Base-by-base conservation (phyloP, 2,329 filamentous ascomycete genomes). In the Cladophialophora carrionii region DNA sequence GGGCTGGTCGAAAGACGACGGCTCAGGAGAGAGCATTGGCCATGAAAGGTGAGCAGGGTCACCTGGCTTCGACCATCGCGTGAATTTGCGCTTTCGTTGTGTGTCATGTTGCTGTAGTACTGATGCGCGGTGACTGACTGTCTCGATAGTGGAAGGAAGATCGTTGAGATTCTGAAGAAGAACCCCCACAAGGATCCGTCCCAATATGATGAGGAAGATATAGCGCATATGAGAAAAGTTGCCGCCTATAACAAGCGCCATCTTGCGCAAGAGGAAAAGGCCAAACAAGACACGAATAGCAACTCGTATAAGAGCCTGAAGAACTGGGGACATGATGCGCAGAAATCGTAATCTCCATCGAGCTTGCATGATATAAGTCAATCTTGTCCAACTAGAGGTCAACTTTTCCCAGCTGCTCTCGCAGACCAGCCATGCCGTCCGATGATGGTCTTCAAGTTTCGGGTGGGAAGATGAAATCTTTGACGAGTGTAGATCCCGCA, bases 401-500 rank as follows among this genome's bases (percentile, higher is more conserved):
- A 29, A 51, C 7, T 51, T 20, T 2, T 51, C 20, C 48, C 24
- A 24, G 24, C 8, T 51, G 48, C 24, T 22, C 14, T 51, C 2
- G 24, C 22, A 12, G 24, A 29, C 22, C 5, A 20, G 52, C 29
- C 29, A 34, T 17, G 7, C n/a, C 37, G 17, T 43, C 17, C 37
- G 37, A n/a, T n/a, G 1, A n/a, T n/a, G 37, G 37, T n/a, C 29
- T 29, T 62, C 58, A 62, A 82, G 52, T 37, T 24, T 67, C 63
- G 26, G 65, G 65, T 41, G 65, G 65, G 76, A 96, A 95, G 57
- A 97, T 83, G 75, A 97, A 97, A 64, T 96, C 92, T 75, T 95
- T 96, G 51, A 96, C 82, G 1, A 96, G 87, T 0, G 92, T 91
- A n/a, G 91, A 95, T 10, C 90, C 90, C 37, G 92, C 91, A 74